Evolutionary conservation across 2,329 filamentous ascomycete genomes (phyloP).

Genomic region (Curvularia lunata): DNA sequence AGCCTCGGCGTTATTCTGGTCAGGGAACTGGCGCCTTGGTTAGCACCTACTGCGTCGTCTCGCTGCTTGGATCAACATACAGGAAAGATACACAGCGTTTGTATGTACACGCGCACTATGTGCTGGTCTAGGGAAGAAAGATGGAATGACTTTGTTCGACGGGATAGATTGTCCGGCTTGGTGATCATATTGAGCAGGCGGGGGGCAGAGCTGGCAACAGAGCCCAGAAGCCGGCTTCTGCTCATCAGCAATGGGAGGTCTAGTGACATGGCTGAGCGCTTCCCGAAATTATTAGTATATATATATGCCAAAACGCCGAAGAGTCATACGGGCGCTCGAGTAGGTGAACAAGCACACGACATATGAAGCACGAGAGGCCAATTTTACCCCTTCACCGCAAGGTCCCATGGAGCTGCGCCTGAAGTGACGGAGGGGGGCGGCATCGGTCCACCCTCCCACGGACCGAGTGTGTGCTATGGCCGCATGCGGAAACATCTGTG

Average conservation of each 20-base stretch:
- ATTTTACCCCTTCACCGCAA: slow-evolving; percentile 41
- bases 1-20: slow-evolving; percentile 33
- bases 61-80: slow-evolving; percentile 14
- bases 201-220: slow-evolving; percentile 25
- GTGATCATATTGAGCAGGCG: slow-evolving; percentile 35
- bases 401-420: slow-evolving; percentile 27
- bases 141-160: slow-evolving; percentile 33
- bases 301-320: slow-evolving; percentile 27
- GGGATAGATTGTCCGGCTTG: slow-evolving; percentile 27
- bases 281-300: slow-evolving; percentile 24
- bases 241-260: slow-evolving; percentile 26
- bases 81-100: slow-evolving; percentile 40
- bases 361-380: slow-evolving; percentile 35
- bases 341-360: slow-evolving; percentile 35
- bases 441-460: slow-evolving; percentile 32
- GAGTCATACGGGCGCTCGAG: slow-evolving; percentile 29
- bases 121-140: slow-evolving; percentile 43
- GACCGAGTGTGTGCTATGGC: slow-evolving; percentile 32
- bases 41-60: background rate
- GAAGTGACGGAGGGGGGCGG: slow-evolving; percentile 35
- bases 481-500: slow-evolving; percentile 24
- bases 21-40: slow-evolving; percentile 30
- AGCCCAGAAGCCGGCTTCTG: slow-evolving; percentile 23
- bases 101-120: slow-evolving; percentile 42
- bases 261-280: slow-evolving; percentile 29